phyloP scores from a whole-genome alignment of 257 asterid genomes.

The Haberlea rhodopensis region DNA sequence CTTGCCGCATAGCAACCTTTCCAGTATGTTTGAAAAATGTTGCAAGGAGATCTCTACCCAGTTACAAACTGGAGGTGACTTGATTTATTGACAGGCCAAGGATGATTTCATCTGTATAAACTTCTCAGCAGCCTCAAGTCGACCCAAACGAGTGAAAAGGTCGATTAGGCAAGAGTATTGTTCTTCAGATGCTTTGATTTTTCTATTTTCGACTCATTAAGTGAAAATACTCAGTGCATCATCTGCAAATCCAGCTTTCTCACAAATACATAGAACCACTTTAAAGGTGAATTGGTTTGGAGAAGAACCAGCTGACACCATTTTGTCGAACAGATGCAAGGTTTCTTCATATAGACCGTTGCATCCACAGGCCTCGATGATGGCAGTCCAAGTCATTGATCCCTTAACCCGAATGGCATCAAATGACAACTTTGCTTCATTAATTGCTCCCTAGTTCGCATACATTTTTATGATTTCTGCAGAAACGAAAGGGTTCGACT shows the following conservation, averaged over 20 bases:
- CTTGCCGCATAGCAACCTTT: background rate
- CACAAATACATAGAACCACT: slow-evolving; percentile 55
- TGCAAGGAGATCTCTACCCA: background rate
- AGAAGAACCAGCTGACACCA: slow-evolving; percentile 59
- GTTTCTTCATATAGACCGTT: slow-evolving; percentile 50
- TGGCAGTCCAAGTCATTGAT: slow-evolving; percentile 79
- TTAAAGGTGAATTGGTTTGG: slow-evolving; percentile 76
- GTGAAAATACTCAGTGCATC: slow-evolving; percentile 56
- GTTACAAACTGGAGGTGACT: background rate
- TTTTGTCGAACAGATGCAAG: slow-evolving; percentile 49
- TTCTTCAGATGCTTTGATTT: slow-evolving; percentile 60
- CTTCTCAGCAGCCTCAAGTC: slow-evolving; percentile 57
- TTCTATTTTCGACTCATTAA: slow-evolving; percentile 53
- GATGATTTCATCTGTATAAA: slow-evolving; percentile 44
- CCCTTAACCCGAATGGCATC: slow-evolving; percentile 60
- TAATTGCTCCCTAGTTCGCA: slow-evolving; percentile 50
- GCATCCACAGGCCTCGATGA: slow-evolving; percentile 66
- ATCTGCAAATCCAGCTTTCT: slow-evolving; percentile 69
- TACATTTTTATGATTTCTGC: slow-evolving; percentile 76
- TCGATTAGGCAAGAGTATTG: slow-evolving; percentile 57
- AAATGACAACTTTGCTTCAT: slow-evolving; percentile 58
- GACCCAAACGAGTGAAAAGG: slow-evolving; percentile 56
- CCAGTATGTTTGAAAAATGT: too few species aligned
- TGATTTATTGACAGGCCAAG: slow-evolving; percentile 24
- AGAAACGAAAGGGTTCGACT: slow-evolving; percentile 57